Conservation (phyloP, 345 rosid genomes). For the Punica granatum region DNA sequence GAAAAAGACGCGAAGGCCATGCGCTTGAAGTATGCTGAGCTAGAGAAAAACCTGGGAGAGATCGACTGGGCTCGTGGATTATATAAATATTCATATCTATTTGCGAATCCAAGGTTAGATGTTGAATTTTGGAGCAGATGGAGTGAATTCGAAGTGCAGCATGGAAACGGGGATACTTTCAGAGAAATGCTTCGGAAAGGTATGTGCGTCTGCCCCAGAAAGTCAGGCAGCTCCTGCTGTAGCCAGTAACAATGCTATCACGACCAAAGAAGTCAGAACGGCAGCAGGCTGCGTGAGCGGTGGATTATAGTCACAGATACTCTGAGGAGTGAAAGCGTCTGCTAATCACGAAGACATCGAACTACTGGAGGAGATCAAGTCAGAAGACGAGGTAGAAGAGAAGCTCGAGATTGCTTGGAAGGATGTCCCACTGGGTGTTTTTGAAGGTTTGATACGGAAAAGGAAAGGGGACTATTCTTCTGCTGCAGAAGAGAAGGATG, state of each 20-base stretch:
- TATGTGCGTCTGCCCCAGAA: conserved; percentile 86
- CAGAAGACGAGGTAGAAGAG: no score
- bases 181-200: conserved; percentile 88
- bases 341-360: conserved; percentile 76
- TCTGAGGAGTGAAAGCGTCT: conserved; percentile 29
- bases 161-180: conserved; percentile 93
- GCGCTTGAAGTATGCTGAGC: conserved; percentile 84
- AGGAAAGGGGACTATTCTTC: no score
- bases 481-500: no score
- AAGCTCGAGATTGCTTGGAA: no score
- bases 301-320: conserved; percentile 59
- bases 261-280: conserved; percentile 33
- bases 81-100: conserved; percentile 78
- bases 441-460: no score
- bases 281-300: conserved; percentile 83
- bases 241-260: conserved; percentile 23
- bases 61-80: conserved; percentile 77
- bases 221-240: conserved; percentile 57
- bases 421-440: no score
- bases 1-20: conserved; percentile 85
- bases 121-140: conserved; percentile 80
- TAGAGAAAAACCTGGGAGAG: conserved; percentile 90
- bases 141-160: conserved; percentile 90
- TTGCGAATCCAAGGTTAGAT: conserved; percentile 84
- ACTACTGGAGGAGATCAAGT: conserved; percentile 40